phyloP scores from a whole-genome alignment of 2,329 filamentous ascomycete species.

The Neonectria sp. region DNA sequence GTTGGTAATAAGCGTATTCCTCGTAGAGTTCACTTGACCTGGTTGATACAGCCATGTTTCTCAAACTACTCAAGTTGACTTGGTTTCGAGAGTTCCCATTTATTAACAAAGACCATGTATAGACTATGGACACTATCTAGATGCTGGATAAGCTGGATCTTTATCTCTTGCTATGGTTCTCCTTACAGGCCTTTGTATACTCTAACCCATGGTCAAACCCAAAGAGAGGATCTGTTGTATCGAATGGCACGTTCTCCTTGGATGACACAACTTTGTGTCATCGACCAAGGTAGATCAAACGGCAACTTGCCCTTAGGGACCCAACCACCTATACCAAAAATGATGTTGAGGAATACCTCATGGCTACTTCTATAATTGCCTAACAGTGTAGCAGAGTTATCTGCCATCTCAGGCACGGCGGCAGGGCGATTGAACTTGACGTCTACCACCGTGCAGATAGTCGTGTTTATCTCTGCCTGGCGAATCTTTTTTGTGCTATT shows the following conservation, averaged over 20 bases:
- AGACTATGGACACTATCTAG: too few relatives aligned
- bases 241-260: conserved; percentile 44
- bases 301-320: conserved; percentile 33
- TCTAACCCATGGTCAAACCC: conserved; percentile 42
- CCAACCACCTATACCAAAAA: conserved; percentile 52
- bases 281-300: conserved; percentile 56
- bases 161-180: neutral
- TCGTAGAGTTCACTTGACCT: too few relatives aligned
- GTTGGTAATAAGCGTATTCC: too few relatives aligned
- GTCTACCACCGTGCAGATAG: conserved; percentile 58
- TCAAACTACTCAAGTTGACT: too few relatives aligned
- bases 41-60: too few relatives aligned
- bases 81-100: too few relatives aligned
- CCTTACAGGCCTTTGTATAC: neutral
- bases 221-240: conserved; percentile 44
- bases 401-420: conserved; percentile 58
- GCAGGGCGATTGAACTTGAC: conserved; percentile 52
- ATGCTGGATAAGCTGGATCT: neutral
- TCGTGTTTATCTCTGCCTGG: conserved; percentile 52
- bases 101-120: too few relatives aligned
- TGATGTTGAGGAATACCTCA: conserved; percentile 59
- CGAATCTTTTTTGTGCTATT: conserved; percentile 44
- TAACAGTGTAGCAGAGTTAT: conserved; percentile 55
- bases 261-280: conserved; percentile 51
- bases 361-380: conserved; percentile 56